Evolutionary conservation across 2,329 filamentous ascomycete species (phyloP).

Genomic region (Pseudogymnoascus sp.): DNA sequence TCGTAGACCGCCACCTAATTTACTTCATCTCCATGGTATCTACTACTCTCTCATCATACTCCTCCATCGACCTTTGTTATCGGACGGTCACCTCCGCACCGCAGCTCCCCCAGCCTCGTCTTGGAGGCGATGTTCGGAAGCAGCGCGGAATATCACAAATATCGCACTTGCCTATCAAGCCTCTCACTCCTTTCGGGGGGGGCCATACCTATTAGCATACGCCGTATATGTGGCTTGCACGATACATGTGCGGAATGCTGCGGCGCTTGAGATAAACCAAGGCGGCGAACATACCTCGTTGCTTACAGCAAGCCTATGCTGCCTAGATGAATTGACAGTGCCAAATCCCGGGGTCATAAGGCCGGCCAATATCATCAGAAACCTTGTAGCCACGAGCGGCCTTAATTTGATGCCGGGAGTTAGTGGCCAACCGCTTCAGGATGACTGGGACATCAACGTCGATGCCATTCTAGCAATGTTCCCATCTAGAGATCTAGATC

Average conservation of each 20-base stretch:
- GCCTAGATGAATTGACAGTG: slow-evolving; percentile 28
- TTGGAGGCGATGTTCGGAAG: slow-evolving; percentile 29
- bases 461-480: no score
- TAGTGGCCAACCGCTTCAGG: no score
- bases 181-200: slow-evolving; percentile 33
- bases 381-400: no score
- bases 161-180: slow-evolving; percentile 30
- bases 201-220: slow-evolving; percentile 36
- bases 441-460: no score
- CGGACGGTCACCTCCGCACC: slow-evolving; percentile 26
- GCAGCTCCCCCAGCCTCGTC: slow-evolving; percentile 20
- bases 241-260: slow-evolving; percentile 34
- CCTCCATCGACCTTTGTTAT: slow-evolving; percentile 36
- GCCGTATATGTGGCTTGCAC: slow-evolving; percentile 36
- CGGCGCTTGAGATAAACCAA: slow-evolving; percentile 19
- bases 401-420: no score
- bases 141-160: slow-evolving; percentile 32
- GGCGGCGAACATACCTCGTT: slow-evolving; percentile 21
- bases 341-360: slow-evolving; percentile 23
- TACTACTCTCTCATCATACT: slow-evolving; percentile 38
- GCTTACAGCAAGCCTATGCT: slow-evolving; percentile 25
- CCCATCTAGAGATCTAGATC: no score
- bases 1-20: slow-evolving; percentile 20
- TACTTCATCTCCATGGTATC: slow-evolving; percentile 28
- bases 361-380: slow-evolving; percentile 13